Conservation (phyloP, 2,329 filamentous ascomycete genomes). For the Myriosclerotinia duriaeana region DNA sequence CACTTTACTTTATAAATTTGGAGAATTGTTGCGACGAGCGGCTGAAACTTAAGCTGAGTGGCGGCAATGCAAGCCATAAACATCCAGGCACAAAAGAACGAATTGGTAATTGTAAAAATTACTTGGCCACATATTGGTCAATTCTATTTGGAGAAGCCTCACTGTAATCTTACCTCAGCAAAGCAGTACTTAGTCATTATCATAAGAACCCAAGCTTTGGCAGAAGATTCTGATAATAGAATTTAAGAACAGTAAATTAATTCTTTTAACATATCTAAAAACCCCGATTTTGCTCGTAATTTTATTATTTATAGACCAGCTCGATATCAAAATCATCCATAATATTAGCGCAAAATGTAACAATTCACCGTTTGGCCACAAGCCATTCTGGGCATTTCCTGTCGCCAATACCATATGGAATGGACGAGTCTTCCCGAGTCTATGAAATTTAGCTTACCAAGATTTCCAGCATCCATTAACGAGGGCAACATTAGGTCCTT, state of each 20-base stretch:
- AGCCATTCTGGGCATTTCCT: too few relatives aligned
- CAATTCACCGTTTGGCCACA: too few relatives aligned
- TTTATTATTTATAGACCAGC: too few relatives aligned
- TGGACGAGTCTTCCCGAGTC: too few relatives aligned
- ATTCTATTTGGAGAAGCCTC: neutral
- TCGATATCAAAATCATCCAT: too few relatives aligned
- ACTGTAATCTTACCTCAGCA: slow-evolving; percentile 3
- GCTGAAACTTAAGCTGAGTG: neutral
- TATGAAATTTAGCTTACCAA: too few relatives aligned
- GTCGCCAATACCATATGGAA: too few relatives aligned
- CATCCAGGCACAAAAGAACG: neutral
- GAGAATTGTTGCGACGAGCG: neutral
- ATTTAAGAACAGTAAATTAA: neutral
- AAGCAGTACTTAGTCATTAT: neutral
- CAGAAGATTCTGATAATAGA: neutral
- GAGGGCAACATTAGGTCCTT: too few relatives aligned
- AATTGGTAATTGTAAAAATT: neutral
- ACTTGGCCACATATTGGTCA: neutral
- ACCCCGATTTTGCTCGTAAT: too few relatives aligned
- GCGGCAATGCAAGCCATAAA: slow-evolving; percentile 2
- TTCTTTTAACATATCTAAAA: too few relatives aligned
- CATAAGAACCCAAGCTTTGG: neutral
- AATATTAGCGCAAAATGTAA: too few relatives aligned
- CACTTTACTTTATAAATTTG: neutral
- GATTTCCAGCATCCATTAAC: too few relatives aligned